Evolutionary conservation across 2,329 filamentous ascomycete genomes (phyloP).

Genomic region (Botrytis squamosa): DNA sequence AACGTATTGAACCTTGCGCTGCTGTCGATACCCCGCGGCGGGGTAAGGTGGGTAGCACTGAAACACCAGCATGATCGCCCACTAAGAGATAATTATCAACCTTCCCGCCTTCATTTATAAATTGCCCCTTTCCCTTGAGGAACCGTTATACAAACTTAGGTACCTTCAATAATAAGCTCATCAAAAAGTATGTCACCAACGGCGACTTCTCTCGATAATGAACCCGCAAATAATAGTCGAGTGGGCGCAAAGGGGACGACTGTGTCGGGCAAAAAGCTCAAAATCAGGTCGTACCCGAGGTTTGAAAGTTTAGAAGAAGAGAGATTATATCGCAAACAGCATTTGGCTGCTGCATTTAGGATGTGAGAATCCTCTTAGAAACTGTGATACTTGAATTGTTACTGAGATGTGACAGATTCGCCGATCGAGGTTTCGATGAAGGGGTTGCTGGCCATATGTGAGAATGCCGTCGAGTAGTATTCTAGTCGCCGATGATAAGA

Average conservation of each 20-base stretch:
- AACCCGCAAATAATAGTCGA: slow-evolving; percentile 43
- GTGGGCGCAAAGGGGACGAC: slow-evolving; percentile 48
- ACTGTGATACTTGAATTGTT: not conserved
- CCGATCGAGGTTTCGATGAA: slow-evolving; percentile 45
- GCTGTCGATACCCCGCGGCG: not conserved
- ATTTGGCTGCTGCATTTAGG: slow-evolving; percentile 35
- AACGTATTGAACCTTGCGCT: not conserved
- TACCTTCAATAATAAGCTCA: no score
- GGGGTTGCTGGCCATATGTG: slow-evolving; percentile 62
- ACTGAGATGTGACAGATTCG: slow-evolving; percentile 22
- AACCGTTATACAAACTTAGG: not conserved
- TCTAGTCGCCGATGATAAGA: slow-evolving; percentile 10
- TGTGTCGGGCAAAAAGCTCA: slow-evolving; percentile 44
- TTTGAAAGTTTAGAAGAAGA: slow-evolving; percentile 33
- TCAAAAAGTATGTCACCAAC: slow-evolving; percentile 40
- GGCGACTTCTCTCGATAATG: slow-evolving; percentile 39
- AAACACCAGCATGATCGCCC: not conserved
- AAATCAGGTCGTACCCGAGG: slow-evolving; percentile 46
- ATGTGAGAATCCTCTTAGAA: not conserved
- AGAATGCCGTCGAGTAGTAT: slow-evolving; percentile 14
- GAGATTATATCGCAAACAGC: slow-evolving; percentile 34
- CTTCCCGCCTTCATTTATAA: not conserved
- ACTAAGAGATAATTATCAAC: not conserved
- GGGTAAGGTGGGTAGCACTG: not conserved
- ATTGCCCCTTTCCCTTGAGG: not conserved